Percentiles rank a stretch among this genome's conserved stretches.
These are phyloP conservation scores for Leersia perrieri DNA, from an alignment of 176 grass and related monocot species.

Conservation along the genomic window DNA sequence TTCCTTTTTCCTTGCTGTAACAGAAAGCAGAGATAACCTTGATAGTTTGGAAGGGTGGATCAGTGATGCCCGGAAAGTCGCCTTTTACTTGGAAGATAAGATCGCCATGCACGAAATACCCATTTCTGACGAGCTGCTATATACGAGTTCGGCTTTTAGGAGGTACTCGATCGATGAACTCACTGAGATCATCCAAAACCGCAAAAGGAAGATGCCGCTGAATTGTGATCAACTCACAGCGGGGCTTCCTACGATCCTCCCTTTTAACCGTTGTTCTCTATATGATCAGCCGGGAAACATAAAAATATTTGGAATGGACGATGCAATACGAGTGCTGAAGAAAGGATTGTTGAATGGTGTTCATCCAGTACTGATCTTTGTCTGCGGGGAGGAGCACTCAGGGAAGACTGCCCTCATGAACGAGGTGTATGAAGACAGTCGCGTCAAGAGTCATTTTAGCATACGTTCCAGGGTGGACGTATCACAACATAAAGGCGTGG, in stretches of 20 bases:
- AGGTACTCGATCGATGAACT: not conserved
- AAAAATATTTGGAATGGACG: not conserved
- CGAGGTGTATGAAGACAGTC: not conserved
- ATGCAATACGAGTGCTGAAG: not conserved
- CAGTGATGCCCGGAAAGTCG: not conserved
- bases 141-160: not conserved
- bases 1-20: not conserved
- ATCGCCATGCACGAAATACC: not conserved
- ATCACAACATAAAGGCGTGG: not conserved
- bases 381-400: not conserved
- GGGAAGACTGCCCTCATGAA: not conserved
- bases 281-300: not conserved
- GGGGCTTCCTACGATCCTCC: not conserved
- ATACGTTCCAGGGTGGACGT: not conserved
- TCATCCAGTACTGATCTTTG: not conserved
- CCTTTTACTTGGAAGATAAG: slow-evolving; percentile 3
- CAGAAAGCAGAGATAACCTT: too few relatives aligned
- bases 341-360: not conserved
- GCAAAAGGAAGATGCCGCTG: not conserved
- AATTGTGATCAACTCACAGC: not conserved
- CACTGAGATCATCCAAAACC: not conserved
- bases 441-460: not conserved
- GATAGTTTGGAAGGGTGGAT: not conserved
- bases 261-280: not conserved
- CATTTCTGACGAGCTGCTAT: not conserved